phyloP scores from a whole-genome alignment of 2,329 filamentous ascomycete genomes.

The Fusarium tricinctum region DNA sequence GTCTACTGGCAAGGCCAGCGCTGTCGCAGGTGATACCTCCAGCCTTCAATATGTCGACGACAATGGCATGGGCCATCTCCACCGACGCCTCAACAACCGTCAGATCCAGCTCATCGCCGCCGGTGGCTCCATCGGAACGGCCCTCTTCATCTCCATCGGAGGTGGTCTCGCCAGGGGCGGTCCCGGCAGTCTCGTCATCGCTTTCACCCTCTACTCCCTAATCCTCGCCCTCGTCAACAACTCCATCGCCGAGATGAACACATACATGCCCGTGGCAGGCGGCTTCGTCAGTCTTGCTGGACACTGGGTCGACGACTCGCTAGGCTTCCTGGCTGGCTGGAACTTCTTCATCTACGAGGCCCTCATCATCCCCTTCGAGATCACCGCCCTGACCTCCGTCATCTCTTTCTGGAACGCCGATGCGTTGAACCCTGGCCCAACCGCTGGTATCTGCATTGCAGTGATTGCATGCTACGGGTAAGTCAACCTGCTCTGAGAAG shows the following conservation, averaged over 20 bases:
- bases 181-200: conserved; percentile 34
- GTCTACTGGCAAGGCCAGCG: conserved; percentile 15
- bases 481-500: not conserved
- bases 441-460: conserved; percentile 61
- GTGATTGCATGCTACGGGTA: conserved; percentile 59
- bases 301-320: conserved; percentile 38
- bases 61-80: conserved; percentile 36
- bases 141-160: conserved; percentile 44
- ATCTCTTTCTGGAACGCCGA: conserved; percentile 64
- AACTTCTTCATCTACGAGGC: conserved; percentile 58
- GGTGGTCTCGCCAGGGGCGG: conserved; percentile 40
- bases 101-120: conserved; percentile 51
- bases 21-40: conserved; percentile 17
- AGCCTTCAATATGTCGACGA: conserved; percentile 17
- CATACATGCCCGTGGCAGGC: conserved; percentile 39
- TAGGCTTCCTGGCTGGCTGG: conserved; percentile 40
- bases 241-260: conserved; percentile 42
- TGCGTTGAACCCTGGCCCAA: conserved; percentile 53
- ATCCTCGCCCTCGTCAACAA: conserved; percentile 40
- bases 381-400: conserved; percentile 64
- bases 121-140: conserved; percentile 40
- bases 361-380: conserved; percentile 65
- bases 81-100: conserved; percentile 37
- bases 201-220: conserved; percentile 27
- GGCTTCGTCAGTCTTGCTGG: conserved; percentile 38